Base-by-base conservation (phyloP, 768 basidiomycete species). In the Ramaria sp. region DNA sequence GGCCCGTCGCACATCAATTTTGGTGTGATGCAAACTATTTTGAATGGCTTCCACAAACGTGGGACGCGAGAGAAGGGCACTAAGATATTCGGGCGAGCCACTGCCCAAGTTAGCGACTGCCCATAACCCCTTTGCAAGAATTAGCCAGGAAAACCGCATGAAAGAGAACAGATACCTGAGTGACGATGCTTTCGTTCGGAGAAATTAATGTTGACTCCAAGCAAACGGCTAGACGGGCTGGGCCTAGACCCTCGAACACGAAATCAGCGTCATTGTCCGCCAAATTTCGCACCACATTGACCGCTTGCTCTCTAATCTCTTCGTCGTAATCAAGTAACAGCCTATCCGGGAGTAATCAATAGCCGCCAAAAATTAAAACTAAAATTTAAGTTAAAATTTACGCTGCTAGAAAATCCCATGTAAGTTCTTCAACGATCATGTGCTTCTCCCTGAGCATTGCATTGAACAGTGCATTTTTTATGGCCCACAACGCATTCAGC, bases 401-500 rank as follows among this genome's bases (percentile, higher is more conserved):
- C 89, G 69, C 69, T 13, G 73, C 65, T 0, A 95, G 68, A 13
- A 74, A 70, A 0, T 64, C 63, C 88, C 90, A 93, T 1, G 81
- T 82, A 2, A 96, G 64, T 45, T 74, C 70, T n/a, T 70, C 68
- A 79, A 91, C 87, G 13, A 92, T 78, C 57, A 75, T 70, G 42
- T 71, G 71, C 68, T 90, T 92, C 51, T 79, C 78, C 43, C 76
- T 73, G n/a, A 73, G 69, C 2, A 69, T 70, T 34, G 82, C 80
- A 63, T 83, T 84, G 66, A 78, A 78, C 1, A 91, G 66, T n/a
- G 90, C 65, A 63, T 94, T 96, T 67, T 90, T 91, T 37, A 93
- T 69, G 0, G 86, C 86, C 91, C 92, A 94, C n/a, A 94, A 65
- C 0, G 86, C 81, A 60, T 82, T 91, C 30, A 86, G 66, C 7